Conservation (phyloP, 1,139 yeast species). For the Pneumocystis carinii region DNA sequence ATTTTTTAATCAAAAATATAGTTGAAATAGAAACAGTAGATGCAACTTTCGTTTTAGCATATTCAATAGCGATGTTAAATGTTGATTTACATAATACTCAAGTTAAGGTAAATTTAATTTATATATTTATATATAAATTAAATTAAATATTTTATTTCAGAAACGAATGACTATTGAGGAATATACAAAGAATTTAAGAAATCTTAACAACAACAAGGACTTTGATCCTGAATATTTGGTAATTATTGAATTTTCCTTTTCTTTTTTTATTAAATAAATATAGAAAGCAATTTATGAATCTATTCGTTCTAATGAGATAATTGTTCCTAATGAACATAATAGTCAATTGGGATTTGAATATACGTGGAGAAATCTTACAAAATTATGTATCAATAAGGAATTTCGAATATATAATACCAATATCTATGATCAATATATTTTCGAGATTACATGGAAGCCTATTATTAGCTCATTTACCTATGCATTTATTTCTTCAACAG, state of each 20-base stretch:
- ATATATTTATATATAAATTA: neutral
- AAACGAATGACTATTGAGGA: constrained; percentile 79
- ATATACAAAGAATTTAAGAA: constrained; percentile 64
- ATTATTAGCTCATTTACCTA: constrained; percentile 55
- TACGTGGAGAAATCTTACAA: constrained; percentile 71
- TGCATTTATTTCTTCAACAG: constrained; percentile 76
- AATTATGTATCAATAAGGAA: constrained; percentile 15
- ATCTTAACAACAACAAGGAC: constrained; percentile 55
- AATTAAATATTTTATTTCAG: constrained; percentile 12
- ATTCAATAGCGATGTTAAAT: constrained; percentile 71
- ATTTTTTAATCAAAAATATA: constrained; percentile 13
- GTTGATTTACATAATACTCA: constrained; percentile 80
- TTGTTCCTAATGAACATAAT: constrained; percentile 95
- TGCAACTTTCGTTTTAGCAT: constrained; percentile 72
- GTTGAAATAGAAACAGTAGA: constrained; percentile 34
- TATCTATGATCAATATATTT: constrained; percentile 54
- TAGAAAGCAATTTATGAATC: constrained; percentile 57
- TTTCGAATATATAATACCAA: constrained; percentile 17
- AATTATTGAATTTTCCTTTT: neutral
- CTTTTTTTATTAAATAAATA: neutral
- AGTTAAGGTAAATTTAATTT: constrained; percentile 17
- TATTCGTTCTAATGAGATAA: constrained; percentile 73
- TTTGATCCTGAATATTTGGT: constrained; percentile 71
- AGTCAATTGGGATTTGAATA: constrained; percentile 79
- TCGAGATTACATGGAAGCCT: constrained; percentile 44